These are phyloP conservation scores for Aspergillus fumigatus DNA, from an alignment of 2,329 filamentous ascomycete species.

Conservation along the genomic window DNA sequence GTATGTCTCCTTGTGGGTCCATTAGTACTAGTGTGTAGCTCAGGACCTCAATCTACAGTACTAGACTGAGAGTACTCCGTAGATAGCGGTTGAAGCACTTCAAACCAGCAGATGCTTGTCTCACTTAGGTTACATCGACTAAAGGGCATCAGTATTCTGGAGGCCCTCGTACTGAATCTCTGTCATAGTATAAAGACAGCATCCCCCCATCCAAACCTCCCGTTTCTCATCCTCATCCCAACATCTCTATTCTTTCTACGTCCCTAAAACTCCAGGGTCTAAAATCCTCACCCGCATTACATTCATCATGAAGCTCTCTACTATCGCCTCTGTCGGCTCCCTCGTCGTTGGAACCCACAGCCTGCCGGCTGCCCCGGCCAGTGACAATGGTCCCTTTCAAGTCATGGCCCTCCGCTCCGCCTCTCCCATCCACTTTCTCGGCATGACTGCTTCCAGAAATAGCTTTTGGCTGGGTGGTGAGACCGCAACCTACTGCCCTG, in stretches of 20 bases:
- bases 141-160: neutral
- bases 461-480: slow-evolving; percentile 48
- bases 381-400: slow-evolving; percentile 29
- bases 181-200: neutral
- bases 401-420: slow-evolving; percentile 43
- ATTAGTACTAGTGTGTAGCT: neutral
- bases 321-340: neutral
- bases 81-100: neutral
- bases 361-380: neutral
- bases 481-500: slow-evolving; percentile 47
- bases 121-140: neutral
- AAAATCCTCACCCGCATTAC: neutral
- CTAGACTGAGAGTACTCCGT: neutral
- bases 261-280: neutral
- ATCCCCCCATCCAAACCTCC: neutral
- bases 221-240: neutral
- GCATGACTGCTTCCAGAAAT: slow-evolving; percentile 42
- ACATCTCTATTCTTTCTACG: neutral
- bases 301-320: neutral
- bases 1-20: neutral
- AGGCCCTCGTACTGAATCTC: neutral
- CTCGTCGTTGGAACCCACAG: neutral
- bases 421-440: slow-evolving; percentile 45
- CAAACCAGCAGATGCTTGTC: neutral
- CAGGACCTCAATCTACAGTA: neutral